These are phyloP conservation scores for Chrysophaeum taylorii DNA, from an alignment of 352 stramenopile species.

Conservation along the genomic window DNA sequence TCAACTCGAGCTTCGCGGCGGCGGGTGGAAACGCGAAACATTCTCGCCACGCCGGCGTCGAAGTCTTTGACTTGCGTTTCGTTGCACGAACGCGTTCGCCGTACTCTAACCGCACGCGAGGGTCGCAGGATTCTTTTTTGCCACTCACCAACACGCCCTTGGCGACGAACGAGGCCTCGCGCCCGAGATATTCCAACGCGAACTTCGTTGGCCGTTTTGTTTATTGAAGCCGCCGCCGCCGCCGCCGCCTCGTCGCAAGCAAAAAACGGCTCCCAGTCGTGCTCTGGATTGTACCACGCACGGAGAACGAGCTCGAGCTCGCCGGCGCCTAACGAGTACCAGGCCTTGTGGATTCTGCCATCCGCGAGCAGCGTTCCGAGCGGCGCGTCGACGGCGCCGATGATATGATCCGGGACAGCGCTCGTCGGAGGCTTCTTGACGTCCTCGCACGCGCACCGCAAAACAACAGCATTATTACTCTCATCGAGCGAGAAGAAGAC, in stretches of 20 bases:
- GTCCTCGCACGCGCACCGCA: conserved; percentile 3
- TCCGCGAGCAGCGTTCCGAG: background rate
- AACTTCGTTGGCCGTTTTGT: background rate
- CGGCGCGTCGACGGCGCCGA: background rate
- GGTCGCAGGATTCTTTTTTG: no score
- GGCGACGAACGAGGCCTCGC: no score
- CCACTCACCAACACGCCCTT: no score
- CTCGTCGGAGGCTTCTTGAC: background rate
- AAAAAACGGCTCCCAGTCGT: background rate
- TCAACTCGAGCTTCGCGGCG: background rate
- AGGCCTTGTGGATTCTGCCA: background rate
- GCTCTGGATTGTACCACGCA: background rate
- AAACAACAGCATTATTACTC: no score
- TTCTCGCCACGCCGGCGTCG: no score
- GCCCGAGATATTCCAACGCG: background rate
- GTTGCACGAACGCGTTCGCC: no score
- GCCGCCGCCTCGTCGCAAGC: background rate
- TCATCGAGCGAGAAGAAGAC: background rate
- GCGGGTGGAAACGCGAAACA: no score
- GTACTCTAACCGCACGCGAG: no score
- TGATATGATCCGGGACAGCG: conserved; percentile 6
- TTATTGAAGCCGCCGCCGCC: no score
- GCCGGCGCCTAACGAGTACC: background rate
- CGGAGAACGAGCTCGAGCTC: background rate
- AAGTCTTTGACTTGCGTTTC: no score